Evolutionary conservation across 331 rosid genomes (phyloP), one percentile per base, ranked within the genome.

Genomic region (Malus hybrid): DNA sequence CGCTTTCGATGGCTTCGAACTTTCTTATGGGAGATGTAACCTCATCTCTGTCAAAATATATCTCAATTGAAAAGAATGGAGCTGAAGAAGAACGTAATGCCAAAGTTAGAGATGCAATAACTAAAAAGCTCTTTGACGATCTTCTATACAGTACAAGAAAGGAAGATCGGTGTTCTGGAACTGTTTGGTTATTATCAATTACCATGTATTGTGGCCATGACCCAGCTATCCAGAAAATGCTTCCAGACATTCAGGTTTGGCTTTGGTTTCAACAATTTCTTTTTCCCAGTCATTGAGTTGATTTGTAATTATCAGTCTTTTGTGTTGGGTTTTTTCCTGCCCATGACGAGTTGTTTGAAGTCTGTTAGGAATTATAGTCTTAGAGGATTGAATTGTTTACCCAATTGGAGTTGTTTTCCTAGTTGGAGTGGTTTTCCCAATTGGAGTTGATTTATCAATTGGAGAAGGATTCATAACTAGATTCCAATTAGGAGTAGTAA

Each of bases 111-210:
- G 97, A 92, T 75, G 86, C 88, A 57, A 86, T 94, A 74, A 75
- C 85, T 77, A 90, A 83, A 85, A 94, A 89, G 86, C 93, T 94
- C 76, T 94, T 94, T 77, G 97, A 92, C 50, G 88, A 66, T 79
- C 96, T 94, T 79, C 81, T 94, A 73, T 94, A 87, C 84, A 94
- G 99, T 75, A 86, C 87, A 80, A 87, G 97, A 85, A 94, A 94
- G 86, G 99, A 94, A 83, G 99, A 94, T 80, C 90, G 99, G 69
- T 94, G 99, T 88, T 89, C 96, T 8, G 99, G 99, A 85, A 85
- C 97, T 56, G 99, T 94, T 76, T 94, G 96, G 97, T 86, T 94
- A n/a, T 84, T 92, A 71, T 94, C 99, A 79, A 90, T 94, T 77
- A 84, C 92, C 72, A 94, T 90, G 91, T 92, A 94, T 80, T 90